Evolutionary conservation across 805 yeast species (phyloP).

Genomic region (Wickerhamomyces strasburgensis): DNA sequence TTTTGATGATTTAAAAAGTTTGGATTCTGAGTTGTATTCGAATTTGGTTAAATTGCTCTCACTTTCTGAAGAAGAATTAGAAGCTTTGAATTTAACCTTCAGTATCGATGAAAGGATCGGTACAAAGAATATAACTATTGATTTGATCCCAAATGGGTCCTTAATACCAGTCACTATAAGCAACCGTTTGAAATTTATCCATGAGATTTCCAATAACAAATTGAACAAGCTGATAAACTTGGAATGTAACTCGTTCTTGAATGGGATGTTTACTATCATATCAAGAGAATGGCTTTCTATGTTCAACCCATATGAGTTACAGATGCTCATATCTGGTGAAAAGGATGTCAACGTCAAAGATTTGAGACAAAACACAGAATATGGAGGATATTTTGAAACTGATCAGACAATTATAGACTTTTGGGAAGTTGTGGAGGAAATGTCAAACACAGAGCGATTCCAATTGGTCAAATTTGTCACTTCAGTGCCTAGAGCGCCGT

Average conservation of each 20-base stretch:
- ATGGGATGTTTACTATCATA: slow-evolving; percentile 67
- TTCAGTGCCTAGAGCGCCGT: slow-evolving; percentile 86
- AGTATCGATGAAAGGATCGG: slow-evolving; percentile 49
- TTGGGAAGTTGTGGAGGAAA: slow-evolving; percentile 73
- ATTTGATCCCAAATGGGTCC: slow-evolving; percentile 59
- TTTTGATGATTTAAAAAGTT: slow-evolving; percentile 70
- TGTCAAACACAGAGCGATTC: slow-evolving; percentile 55
- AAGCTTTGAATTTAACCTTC: slow-evolving; percentile 55
- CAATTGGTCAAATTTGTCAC: slow-evolving; percentile 83
- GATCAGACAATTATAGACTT: slow-evolving; percentile 60
- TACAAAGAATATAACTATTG: slow-evolving; percentile 37
- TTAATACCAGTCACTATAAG: slow-evolving; percentile 47
- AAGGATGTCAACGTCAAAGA: slow-evolving; percentile 68
- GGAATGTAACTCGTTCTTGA: slow-evolving; percentile 59
- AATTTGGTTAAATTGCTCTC: slow-evolving; percentile 58
- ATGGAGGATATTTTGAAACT: slow-evolving; percentile 54
- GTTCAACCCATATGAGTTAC: slow-evolving; percentile 82
- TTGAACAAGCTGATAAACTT: slow-evolving; percentile 56
- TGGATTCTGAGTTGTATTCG: slow-evolving; percentile 63
- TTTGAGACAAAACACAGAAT: slow-evolving; percentile 54
- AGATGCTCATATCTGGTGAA: slow-evolving; percentile 72
- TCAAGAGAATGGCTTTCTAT: slow-evolving; percentile 72
- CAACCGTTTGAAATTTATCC: slow-evolving; percentile 70
- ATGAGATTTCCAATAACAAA: slow-evolving; percentile 73
- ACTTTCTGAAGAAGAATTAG: slow-evolving; percentile 52